Conservation (phyloP, 495 filamentous ascomycete species). For the Cairneyella variabilis region DNA sequence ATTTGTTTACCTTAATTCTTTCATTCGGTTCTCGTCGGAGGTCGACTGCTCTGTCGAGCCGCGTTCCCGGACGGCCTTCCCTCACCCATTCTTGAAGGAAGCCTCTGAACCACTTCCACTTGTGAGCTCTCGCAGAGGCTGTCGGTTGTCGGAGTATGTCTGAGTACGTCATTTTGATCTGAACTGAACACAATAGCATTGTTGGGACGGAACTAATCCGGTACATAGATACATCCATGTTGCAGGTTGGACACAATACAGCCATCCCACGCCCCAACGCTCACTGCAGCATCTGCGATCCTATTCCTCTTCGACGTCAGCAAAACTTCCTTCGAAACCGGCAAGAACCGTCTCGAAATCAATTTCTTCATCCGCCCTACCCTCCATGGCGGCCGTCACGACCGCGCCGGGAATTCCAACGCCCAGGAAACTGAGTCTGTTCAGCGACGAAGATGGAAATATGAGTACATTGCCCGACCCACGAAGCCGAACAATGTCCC, state of each 20-base stretch:
- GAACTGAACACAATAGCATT: too few relatives aligned
- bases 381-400: slow-evolving; percentile 21
- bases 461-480: slow-evolving; percentile 29
- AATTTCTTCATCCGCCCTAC: slow-evolving; percentile 19
- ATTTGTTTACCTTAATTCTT: too few relatives aligned
- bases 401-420: slow-evolving; percentile 19
- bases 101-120: too few relatives aligned
- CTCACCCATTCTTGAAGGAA: too few relatives aligned
- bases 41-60: too few relatives aligned
- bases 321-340: slow-evolving; percentile 5
- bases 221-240: slow-evolving; percentile 47
- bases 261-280: slow-evolving; percentile 32
- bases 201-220: too few relatives aligned
- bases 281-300: slow-evolving; percentile 46
- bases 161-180: too few relatives aligned
- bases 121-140: too few relatives aligned
- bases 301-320: slow-evolving; percentile 31
- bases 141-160: too few relatives aligned
- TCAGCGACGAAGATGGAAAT: slow-evolving; percentile 23
- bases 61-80: too few relatives aligned
- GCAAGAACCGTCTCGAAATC: slow-evolving; percentile 23
- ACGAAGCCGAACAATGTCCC: slow-evolving; percentile 25
- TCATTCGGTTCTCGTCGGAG: too few relatives aligned
- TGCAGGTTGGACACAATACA: slow-evolving; percentile 48
- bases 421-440: slow-evolving; percentile 1